Evolutionary conservation across 2,329 filamentous ascomycete genomes (phyloP), one percentile per base, ranked within the genome.

Genomic region (Dryadomyces sulphureus): DNA sequence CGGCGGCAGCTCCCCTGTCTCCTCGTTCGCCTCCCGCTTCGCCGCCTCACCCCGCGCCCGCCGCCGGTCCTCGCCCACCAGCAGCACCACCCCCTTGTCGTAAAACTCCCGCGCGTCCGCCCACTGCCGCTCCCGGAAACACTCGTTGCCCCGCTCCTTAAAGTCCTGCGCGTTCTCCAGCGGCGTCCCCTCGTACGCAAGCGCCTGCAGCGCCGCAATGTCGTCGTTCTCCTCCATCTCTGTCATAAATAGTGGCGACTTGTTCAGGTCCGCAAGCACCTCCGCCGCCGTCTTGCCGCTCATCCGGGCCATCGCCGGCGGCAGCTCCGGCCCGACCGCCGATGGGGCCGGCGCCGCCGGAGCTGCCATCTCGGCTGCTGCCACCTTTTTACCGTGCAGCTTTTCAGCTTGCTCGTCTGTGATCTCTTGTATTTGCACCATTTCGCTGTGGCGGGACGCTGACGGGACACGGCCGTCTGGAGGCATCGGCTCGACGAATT

Each of bases 191-290:
- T 98, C 92, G 60, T 95, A 94, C 25, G 87, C 86, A 35, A 98
- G 69, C 0, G 92, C 90, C 59, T 85, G 83, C 49, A 98, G 72
- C 1, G 92, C 93, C 55, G 93, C 88, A 1, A 94, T 70, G 54
- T 84, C 79, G 50, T 82, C 70, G 58, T 94, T 94, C 52, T 93
- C 84, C 55, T 85, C 85, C 30, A 95, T 72, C 54, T 85, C 81
- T 25, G 88, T 96, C 92, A 98, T 98, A 70, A 98, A 98, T 34
- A 98, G 73, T 7, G 92, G 92, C 27, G 69, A 74, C 59, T 69
- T 69, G 60, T 76, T 75, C 38, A 79, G 62, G 42, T 78, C 74
- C 9, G 68, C 69, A 47, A 72, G 60, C 30, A 77, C 68, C 54
- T 78, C 73, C 34, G 75, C 72, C 3, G 70, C 62, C 5, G 72